These are phyloP conservation scores for Seiridium unicorne DNA, from an alignment of 2,329 filamentous ascomycete genomes.

Conservation along the genomic window DNA sequence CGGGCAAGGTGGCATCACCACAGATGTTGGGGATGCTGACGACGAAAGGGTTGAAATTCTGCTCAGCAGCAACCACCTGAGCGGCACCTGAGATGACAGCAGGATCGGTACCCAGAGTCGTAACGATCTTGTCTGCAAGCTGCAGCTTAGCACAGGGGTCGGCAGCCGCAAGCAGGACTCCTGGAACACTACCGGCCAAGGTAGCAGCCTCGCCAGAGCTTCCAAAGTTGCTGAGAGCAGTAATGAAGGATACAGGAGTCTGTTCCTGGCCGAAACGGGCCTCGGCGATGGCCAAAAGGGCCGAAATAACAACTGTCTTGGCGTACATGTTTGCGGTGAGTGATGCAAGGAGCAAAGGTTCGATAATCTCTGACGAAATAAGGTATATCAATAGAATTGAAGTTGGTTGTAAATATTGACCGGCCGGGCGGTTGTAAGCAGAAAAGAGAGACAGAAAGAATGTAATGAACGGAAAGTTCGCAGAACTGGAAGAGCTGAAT, in stretches of 20 bases:
- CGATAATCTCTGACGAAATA: conserved; percentile 7
- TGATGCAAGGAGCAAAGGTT: conserved; percentile 6
- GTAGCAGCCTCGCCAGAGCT: conserved; percentile 60
- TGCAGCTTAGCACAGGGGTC: conserved; percentile 66
- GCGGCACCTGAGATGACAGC: conserved; percentile 60
- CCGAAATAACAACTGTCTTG: conserved; percentile 37
- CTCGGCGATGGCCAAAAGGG: conserved; percentile 42
- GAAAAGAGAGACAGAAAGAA: conserved; percentile 27
- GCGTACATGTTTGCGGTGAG: conserved; percentile 35
- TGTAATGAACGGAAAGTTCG: conserved; percentile 33
- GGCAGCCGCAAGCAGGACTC: conserved; percentile 61
- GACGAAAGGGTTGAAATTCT: conserved; percentile 71
- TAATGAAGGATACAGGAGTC: conserved; percentile 52
- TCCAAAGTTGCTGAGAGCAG: conserved; percentile 52
- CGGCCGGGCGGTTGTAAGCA: conserved; percentile 25
- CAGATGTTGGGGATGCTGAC: conserved; percentile 62
- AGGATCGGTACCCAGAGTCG: conserved; percentile 57
- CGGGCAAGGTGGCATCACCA: conserved; percentile 60
- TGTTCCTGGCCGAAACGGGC: conserved; percentile 66
- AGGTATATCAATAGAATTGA: neutral
- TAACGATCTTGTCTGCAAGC: conserved; percentile 63
- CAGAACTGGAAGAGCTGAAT: conserved; percentile 32
- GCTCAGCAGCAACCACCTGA: conserved; percentile 64
- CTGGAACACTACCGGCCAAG: conserved; percentile 60
- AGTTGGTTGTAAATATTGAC: conserved; percentile 11